Percentiles rank a stretch among this genome's conserved stretches.
These are phyloP conservation scores for Solanum bulbocastanum DNA, from an alignment of 257 asterid genomes.

Conservation along the genomic window DNA sequence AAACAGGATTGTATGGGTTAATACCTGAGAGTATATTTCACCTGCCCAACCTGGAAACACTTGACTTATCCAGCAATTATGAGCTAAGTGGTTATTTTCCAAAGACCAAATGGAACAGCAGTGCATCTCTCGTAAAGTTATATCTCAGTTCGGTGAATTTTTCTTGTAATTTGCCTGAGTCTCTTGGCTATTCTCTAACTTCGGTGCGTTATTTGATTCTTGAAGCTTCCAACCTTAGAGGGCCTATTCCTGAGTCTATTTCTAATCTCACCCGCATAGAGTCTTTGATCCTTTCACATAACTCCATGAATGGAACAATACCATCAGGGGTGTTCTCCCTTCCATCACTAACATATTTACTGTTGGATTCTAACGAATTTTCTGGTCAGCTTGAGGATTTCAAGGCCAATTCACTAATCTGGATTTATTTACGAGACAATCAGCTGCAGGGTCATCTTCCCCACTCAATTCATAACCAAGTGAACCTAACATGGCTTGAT, in stretches of 20 bases:
- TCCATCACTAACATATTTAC: not conserved
- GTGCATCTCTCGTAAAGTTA: not conserved
- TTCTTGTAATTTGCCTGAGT: not conserved
- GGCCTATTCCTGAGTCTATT: not conserved
- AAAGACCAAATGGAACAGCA: not conserved
- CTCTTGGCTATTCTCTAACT: not conserved
- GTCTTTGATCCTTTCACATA: accelerated
- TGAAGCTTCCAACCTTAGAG: accelerated
- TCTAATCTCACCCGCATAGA: not conserved
- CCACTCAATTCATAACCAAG: no score
- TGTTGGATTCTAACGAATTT: no score
- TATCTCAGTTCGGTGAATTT: not conserved
- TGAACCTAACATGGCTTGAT: not conserved
- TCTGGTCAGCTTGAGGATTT: no score
- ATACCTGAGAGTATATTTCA: not conserved
- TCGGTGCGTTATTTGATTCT: not conserved
- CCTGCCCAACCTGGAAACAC: not conserved
- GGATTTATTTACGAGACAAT: accelerated
- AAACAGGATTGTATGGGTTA: not conserved
- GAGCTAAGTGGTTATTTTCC: constrained; percentile 1
- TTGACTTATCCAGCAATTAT: not conserved
- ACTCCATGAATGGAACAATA: not conserved
- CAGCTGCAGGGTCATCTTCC: no score
- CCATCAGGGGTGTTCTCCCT: not conserved
- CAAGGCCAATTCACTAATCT: no score